These are phyloP conservation scores for Schizonepeta tenuifolia DNA, from an alignment of 257 asterid species.

Conservation along the genomic window DNA sequence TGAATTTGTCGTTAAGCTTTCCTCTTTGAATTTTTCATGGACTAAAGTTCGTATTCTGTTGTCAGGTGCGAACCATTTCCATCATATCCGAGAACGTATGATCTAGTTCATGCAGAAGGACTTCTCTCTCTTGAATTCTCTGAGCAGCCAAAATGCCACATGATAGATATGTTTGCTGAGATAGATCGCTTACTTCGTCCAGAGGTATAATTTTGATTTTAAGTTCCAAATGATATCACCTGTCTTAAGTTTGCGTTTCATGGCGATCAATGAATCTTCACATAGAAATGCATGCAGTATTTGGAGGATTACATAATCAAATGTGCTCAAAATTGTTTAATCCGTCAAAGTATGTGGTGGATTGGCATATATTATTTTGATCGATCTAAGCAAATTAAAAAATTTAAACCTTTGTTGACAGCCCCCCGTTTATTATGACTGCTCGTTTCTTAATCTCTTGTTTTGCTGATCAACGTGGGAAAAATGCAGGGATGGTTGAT, in stretches of 20 bases:
- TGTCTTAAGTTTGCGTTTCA: not conserved
- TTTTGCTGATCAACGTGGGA: conserved; percentile 29
- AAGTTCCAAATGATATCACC: not conserved
- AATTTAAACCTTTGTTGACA: too few relatives aligned
- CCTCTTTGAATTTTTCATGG: conserved; percentile 6
- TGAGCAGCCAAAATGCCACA: conserved; percentile 77
- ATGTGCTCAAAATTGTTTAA: not conserved
- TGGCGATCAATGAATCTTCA: conserved; percentile 12
- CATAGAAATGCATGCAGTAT: conserved; percentile 7
- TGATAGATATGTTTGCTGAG: conserved; percentile 77
- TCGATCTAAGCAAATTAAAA: too few relatives aligned
- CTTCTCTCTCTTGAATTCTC: conserved; percentile 82
- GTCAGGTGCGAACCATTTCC: conserved; percentile 98
- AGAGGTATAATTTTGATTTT: conserved; percentile 61
- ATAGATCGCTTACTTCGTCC: conserved; percentile 98
- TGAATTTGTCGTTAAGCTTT: not conserved
- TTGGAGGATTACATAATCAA: not conserved
- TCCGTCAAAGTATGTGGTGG: too few relatives aligned
- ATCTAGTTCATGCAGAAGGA: conserved; percentile 91
- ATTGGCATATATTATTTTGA: too few relatives aligned
- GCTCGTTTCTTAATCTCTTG: not conserved
- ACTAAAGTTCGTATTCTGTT: conserved; percentile 16
- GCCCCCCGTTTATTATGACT: not conserved
- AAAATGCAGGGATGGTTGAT: conserved; percentile 92
- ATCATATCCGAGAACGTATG: conserved; percentile 95